A percentile compares a stretch with the other conserved stretches of the same genome.
phyloP scores from a whole-genome alignment of 2,329 filamentous ascomycete genomes.

The Stemphylium beticola region DNA sequence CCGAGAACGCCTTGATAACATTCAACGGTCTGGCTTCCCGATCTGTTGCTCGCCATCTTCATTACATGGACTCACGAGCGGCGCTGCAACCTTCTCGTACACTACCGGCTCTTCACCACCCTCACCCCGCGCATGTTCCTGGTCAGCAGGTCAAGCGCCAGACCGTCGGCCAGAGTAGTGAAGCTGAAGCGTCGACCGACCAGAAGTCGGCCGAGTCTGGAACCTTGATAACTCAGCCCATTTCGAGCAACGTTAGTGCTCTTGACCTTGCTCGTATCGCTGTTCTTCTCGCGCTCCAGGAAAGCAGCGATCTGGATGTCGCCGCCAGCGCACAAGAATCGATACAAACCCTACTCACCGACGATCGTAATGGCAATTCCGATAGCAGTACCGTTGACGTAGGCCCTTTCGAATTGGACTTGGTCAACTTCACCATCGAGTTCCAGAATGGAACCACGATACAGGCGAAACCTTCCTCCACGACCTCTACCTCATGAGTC shows the following conservation, averaged over 20 bases:
- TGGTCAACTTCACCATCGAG: conserved; percentile 38
- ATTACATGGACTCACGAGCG: conserved; percentile 28
- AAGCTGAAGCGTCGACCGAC: conserved; percentile 35
- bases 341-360: conserved; percentile 48
- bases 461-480: conserved; percentile 13
- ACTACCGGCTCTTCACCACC: conserved; percentile 31
- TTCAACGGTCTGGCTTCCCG: conserved; percentile 65
- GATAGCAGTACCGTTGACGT: conserved; percentile 34
- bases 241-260: conserved; percentile 45
- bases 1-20: conserved; percentile 86
- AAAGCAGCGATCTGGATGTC: conserved; percentile 46
- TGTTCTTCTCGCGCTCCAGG: conserved; percentile 55
- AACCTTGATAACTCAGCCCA: conserved; percentile 33
- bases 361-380: conserved; percentile 37
- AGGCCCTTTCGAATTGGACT: conserved; percentile 40
- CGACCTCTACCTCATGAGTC: conserved; percentile 7
- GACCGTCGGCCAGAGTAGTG: conserved; percentile 40
- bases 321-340: conserved; percentile 54
- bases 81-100: conserved; percentile 30
- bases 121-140: conserved; percentile 23
- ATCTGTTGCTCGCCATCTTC: conserved; percentile 21
- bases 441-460: conserved; percentile 45
- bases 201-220: conserved; percentile 17
- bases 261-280: conserved; percentile 56
- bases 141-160: conserved; percentile 28